Evolutionary conservation across 1,284 basidiomycete species (phyloP).

Genomic region (Heterobasidion parviporum): DNA sequence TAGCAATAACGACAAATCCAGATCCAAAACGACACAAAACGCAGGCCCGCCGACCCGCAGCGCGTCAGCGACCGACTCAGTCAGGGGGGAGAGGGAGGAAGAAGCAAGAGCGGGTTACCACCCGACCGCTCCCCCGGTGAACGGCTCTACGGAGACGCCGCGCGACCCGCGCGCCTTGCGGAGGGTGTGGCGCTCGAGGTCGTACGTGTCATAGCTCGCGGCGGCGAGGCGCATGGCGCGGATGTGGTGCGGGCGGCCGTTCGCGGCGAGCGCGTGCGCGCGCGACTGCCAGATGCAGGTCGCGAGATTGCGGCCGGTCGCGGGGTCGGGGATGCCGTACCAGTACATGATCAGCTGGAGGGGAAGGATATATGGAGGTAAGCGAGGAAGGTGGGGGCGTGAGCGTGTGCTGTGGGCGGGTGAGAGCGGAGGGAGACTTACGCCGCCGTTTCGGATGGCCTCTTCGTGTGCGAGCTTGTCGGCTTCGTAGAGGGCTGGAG

Average conservation of each 20-base stretch:
- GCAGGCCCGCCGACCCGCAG: background rate
- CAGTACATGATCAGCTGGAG: conserved; percentile 66
- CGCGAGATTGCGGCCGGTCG: conserved; percentile 78
- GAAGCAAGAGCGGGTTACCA: background rate
- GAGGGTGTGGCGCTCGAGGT: conserved; percentile 6
- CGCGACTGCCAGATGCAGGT: conserved; percentile 95
- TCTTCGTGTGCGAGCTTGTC: conserved; percentile 86
- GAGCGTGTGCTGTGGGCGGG: background rate
- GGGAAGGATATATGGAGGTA: conserved; percentile 22
- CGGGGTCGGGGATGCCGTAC: conserved; percentile 79
- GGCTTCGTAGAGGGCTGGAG: conserved; percentile 71
- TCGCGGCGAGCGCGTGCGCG: conserved; percentile 73
- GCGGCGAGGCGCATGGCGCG: conserved; percentile 77
- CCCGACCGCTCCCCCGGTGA: background rate
- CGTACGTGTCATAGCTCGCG: conserved; percentile 12
- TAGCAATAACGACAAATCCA: background rate
- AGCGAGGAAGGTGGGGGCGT: conserved; percentile 2
- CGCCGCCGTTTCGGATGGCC: conserved; percentile 76
- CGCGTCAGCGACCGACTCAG: no score
- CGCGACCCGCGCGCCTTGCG: conserved; percentile 4
- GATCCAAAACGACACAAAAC: background rate
- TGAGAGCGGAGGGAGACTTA: conserved; percentile 29
- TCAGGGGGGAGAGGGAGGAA: background rate
- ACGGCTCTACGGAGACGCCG: conserved; percentile 6
- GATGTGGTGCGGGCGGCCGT: conserved; percentile 71